These are phyloP conservation scores for Amaranthus tricolor DNA, from an alignment of 179 eudicot species.

Conservation along the genomic window DNA sequence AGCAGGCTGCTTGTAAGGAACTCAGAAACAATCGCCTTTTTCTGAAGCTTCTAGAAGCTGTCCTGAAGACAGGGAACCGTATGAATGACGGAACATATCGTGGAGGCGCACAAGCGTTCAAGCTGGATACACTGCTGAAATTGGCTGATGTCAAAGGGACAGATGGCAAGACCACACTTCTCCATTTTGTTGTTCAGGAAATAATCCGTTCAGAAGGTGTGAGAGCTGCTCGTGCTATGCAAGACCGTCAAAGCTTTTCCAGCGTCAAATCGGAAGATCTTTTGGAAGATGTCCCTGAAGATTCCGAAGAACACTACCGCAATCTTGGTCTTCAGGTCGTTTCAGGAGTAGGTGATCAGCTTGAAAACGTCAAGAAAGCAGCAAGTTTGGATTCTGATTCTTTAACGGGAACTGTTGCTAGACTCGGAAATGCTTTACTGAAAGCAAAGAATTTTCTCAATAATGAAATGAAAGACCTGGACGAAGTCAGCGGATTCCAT, in stretches of 20 bases:
- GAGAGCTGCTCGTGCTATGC: slow-evolving; percentile 57
- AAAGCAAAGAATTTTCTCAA: slow-evolving; percentile 57
- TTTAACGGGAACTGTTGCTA: slow-evolving; percentile 57
- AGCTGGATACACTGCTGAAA: slow-evolving; percentile 78
- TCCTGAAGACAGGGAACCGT: slow-evolving; percentile 84
- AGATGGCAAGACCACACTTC: slow-evolving; percentile 81
- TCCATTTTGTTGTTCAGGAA: slow-evolving; percentile 84
- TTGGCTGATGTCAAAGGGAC: slow-evolving; percentile 77
- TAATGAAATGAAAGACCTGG: slow-evolving; percentile 43
- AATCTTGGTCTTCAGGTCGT: slow-evolving; percentile 70
- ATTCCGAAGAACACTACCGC: slow-evolving; percentile 61
- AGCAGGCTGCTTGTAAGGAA: slow-evolving; percentile 73
- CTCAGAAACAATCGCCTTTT: slow-evolving; percentile 69
- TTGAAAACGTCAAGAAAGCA: slow-evolving; percentile 67
- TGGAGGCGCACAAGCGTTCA: slow-evolving; percentile 90
- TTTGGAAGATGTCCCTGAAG: slow-evolving; percentile 38
- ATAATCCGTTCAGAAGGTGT: slow-evolving; percentile 85
- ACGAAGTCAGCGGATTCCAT: slow-evolving; percentile 50
- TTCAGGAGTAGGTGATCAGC: slow-evolving; percentile 56
- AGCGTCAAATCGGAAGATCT: slow-evolving; percentile 67
- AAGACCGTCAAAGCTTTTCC: slow-evolving; percentile 45
- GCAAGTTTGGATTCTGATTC: slow-evolving; percentile 61
- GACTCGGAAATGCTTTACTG: slow-evolving; percentile 44
- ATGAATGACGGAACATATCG: slow-evolving; percentile 90
- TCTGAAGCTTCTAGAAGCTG: slow-evolving; percentile 84